Conservation (phyloP, 2,329 filamentous ascomycete species). For the Coniella vitis region DNA sequence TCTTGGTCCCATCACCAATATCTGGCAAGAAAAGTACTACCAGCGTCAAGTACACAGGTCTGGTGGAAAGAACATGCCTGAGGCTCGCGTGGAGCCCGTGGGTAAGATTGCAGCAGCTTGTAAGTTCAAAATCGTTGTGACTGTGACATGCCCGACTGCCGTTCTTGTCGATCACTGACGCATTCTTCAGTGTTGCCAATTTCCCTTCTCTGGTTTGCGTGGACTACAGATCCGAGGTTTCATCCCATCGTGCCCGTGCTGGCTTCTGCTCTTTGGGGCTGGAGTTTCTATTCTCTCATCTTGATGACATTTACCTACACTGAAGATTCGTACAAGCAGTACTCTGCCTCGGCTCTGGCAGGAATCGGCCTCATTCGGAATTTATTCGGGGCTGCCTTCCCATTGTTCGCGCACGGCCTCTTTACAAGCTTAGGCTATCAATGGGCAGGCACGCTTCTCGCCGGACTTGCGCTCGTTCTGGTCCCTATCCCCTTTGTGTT, state of each 20-base stretch:
- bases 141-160: not conserved
- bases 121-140: slow-evolving; percentile 15
- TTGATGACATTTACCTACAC: slow-evolving; percentile 42
- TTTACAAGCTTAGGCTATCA: slow-evolving; percentile 28
- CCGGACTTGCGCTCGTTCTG: slow-evolving; percentile 27
- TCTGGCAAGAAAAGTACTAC: slow-evolving; percentile 37
- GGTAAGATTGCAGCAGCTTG: slow-evolving; percentile 32
- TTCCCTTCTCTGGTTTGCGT: slow-evolving; percentile 31
- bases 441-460: slow-evolving; percentile 30
- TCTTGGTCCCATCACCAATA: slow-evolving; percentile 35
- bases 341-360: slow-evolving; percentile 33
- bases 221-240: slow-evolving; percentile 24
- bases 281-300: slow-evolving; percentile 43
- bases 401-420: slow-evolving; percentile 30
- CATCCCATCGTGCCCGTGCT: slow-evolving; percentile 42
- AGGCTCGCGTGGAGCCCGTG: slow-evolving; percentile 32
- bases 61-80: slow-evolving; percentile 30
- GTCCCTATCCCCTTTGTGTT: slow-evolving; percentile 28
- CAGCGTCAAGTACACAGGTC: slow-evolving; percentile 25
- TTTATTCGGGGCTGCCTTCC: slow-evolving; percentile 31
- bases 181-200: slow-evolving; percentile 21
- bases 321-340: slow-evolving; percentile 39
- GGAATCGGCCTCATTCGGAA: slow-evolving; percentile 33
- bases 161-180: not conserved
- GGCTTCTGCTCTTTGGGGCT: slow-evolving; percentile 42